phyloP scores from a whole-genome alignment of 805 yeast species.

The Ogataea trehaloabstinens region DNA sequence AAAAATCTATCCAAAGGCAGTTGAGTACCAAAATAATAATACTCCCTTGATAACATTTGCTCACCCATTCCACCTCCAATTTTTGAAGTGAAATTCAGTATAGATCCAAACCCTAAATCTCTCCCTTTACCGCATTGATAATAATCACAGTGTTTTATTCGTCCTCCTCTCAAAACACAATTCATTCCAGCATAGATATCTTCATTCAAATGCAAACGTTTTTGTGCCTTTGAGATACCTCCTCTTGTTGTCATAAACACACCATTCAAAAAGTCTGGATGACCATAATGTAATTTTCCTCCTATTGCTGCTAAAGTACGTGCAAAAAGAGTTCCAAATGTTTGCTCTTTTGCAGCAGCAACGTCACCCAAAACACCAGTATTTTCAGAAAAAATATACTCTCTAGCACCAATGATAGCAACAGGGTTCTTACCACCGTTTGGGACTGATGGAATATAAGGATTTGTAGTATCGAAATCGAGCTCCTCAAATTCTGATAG shows the following conservation, averaged over 20 bases:
- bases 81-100: conserved; percentile 89
- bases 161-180: conserved; percentile 85
- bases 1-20: conserved; percentile 86
- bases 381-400: conserved; percentile 89
- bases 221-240: conserved; percentile 93
- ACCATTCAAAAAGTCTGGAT: conserved; percentile 91
- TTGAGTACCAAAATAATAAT: conserved; percentile 85
- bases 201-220: conserved; percentile 88
- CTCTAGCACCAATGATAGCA: conserved; percentile 94
- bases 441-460: conserved; percentile 56
- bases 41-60: conserved; percentile 87
- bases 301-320: conserved; percentile 92
- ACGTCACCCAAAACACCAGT: conserved; percentile 92
- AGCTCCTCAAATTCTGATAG: conserved; percentile 89
- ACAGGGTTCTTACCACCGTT: conserved; percentile 52
- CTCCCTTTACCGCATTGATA: conserved; percentile 97
- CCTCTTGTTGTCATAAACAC: conserved; percentile 94
- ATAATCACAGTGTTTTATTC: conserved; percentile 93
- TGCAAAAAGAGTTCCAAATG: conserved; percentile 94
- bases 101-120: conserved; percentile 90
- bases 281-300: conserved; percentile 93
- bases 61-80: conserved; percentile 99
- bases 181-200: conserved; percentile 96
- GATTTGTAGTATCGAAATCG: conserved; percentile 43
- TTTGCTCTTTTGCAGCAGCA: conserved; percentile 97